A percentile compares a stretch with the other conserved stretches of the same genome.
These are phyloP conservation scores for Aspergillus cejpii DNA, from an alignment of 2,329 filamentous ascomycete genomes.

Conservation along the genomic window DNA sequence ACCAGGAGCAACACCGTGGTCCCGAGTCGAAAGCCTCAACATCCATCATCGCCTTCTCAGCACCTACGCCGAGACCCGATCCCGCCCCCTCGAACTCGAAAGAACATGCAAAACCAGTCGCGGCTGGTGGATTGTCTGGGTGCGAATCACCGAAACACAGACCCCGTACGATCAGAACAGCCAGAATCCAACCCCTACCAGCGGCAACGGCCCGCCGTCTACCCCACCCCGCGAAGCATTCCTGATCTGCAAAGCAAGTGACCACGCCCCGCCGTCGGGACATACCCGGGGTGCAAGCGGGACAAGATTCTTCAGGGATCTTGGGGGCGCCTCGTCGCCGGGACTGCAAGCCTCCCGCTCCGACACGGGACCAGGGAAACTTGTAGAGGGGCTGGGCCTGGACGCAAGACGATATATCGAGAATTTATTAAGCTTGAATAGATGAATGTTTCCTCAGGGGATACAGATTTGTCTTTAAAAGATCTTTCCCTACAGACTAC, in stretches of 20 bases:
- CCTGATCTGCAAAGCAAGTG: constrained; percentile 42
- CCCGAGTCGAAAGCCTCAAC: constrained; percentile 54
- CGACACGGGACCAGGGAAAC: constrained; percentile 31
- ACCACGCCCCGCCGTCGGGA: constrained; percentile 30
- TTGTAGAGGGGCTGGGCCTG: constrained; percentile 42
- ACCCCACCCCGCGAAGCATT: constrained; percentile 37
- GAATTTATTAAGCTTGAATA: constrained; percentile 40
- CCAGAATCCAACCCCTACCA: constrained; percentile 10
- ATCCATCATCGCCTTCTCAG: constrained; percentile 56
- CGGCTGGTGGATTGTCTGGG: constrained; percentile 64
- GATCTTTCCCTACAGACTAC: too few relatives aligned
- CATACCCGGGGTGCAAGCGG: constrained; percentile 31
- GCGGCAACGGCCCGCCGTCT: constrained; percentile 1
- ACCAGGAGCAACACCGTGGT: constrained; percentile 36
- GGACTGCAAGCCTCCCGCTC: constrained; percentile 19
- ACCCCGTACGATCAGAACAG: constrained; percentile 6
- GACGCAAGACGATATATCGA: constrained; percentile 45
- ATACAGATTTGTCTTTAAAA: too few relatives aligned
- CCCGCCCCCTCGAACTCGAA: constrained; percentile 47
- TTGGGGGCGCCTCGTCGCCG: constrained; percentile 31
- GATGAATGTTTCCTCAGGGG: constrained; percentile 18
- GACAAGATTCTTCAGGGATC: constrained; percentile 36
- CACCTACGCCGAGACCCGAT: constrained; percentile 49
- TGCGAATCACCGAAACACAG: constrained; percentile 42
- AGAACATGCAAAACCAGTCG: constrained; percentile 56